Base-by-base conservation (phyloP, 1,284 basidiomycete species). In the Moniliophthora roreri region DNA sequence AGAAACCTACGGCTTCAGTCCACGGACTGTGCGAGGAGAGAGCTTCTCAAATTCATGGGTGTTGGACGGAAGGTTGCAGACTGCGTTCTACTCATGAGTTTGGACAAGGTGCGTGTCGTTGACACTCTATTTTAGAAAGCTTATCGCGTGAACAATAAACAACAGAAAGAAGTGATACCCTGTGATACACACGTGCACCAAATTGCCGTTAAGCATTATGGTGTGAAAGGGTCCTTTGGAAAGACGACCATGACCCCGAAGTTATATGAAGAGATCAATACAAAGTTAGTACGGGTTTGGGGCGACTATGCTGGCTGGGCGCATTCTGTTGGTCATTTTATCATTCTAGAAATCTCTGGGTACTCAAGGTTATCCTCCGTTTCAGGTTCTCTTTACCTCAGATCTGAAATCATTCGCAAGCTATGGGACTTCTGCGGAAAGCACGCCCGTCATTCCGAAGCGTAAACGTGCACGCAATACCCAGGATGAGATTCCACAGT, bases 61-160 rank as follows among this genome's bases (percentile, higher is more conserved):
- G 93, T 99, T 0, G 97, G 97, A 1, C 82, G 94, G 34, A 99
- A 99, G 69, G 95, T 98, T 0, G 93, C 92, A 0, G 96, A 98
- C 66, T 99, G 97, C 65, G 79, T 99, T 32, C 73, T 98, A 50
- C 75, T 99, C 21, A 98, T 99, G 91, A 94, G 93, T 60, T 69
- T 98, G 52, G 93, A 98, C 69, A 94, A 97, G 79, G 90, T 91
- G 60, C 6, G 70, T 46, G 15, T 50, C 7, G 26, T 55, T 21
- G 20, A 10, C 36, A 38, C 36, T 48, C 16, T 47, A 46, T 15
- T 48, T 58, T 36, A 55, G 42, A 37, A 44, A 49, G 50, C 44
- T 50, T 16, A 37, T 39, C n/a, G n/a, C n/a, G n/a, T n/a, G n/a
- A n/a, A n/a, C n/a, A 16, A 39, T 53, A 6, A 26, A 26, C 13